Percentiles rank a stretch among this genome's conserved stretches.
These are phyloP conservation scores for Hypoxylon crocopeplum DNA, from an alignment of 495 filamentous ascomycete genomes.

Conservation along the genomic window DNA sequence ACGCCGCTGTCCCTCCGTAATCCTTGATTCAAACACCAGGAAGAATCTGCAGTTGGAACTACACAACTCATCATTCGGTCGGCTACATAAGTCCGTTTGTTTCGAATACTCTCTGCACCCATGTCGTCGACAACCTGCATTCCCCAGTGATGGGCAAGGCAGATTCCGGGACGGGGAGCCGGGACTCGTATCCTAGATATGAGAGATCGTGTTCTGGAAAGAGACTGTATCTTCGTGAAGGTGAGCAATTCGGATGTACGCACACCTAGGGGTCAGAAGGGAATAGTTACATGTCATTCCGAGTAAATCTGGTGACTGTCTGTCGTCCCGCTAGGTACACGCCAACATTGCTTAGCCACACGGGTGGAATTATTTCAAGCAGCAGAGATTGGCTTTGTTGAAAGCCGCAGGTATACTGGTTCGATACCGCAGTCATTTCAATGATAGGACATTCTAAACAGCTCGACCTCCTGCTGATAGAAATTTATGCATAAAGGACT, in stretches of 20 bases:
- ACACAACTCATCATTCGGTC: background rate
- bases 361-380: background rate
- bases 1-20: background rate
- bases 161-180: constrained; percentile 3
- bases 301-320: background rate
- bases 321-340: constrained; percentile 4
- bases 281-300: constrained; percentile 22
- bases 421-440: too few relatives aligned
- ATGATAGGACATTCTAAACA: too few relatives aligned
- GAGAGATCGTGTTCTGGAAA: too few relatives aligned
- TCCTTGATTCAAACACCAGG: background rate
- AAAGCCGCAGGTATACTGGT: too few relatives aligned
- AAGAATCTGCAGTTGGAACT: background rate
- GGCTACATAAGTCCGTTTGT: background rate
- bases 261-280: constrained; percentile 5
- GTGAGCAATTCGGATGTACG: background rate
- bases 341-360: too few relatives aligned
- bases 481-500: too few relatives aligned
- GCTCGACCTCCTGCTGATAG: too few relatives aligned
- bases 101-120: constrained; percentile 3
- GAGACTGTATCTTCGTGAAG: background rate
- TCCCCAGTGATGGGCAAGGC: constrained; percentile 9
- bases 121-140: background rate
- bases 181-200: too few relatives aligned
- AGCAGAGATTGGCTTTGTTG: background rate